Conservation (phyloP, 2,329 filamentous ascomycete species). For the Beauveria medogensis region DNA sequence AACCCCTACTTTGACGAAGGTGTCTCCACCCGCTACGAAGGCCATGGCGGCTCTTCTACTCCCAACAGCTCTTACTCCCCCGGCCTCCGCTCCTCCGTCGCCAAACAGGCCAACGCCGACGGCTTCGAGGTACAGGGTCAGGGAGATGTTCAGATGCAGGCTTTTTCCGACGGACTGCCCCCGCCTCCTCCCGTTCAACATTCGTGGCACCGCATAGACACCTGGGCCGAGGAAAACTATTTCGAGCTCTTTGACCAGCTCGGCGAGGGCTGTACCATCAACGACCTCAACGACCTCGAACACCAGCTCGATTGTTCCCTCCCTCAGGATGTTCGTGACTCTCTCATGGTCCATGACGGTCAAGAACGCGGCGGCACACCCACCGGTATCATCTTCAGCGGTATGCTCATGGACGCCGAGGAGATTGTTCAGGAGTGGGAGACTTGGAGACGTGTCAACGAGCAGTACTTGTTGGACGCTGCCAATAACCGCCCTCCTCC, state of each 20-base stretch:
- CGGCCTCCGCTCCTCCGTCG: slow-evolving; percentile 72
- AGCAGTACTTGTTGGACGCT: slow-evolving; percentile 68
- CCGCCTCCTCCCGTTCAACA: slow-evolving; percentile 81
- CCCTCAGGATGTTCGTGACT: slow-evolving; percentile 88
- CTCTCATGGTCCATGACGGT: slow-evolving; percentile 85
- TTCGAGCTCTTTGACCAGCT: slow-evolving; percentile 90
- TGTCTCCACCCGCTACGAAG: slow-evolving; percentile 39
- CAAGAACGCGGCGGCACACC: slow-evolving; percentile 88
- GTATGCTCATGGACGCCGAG: slow-evolving; percentile 95
- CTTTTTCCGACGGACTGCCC: slow-evolving; percentile 83
- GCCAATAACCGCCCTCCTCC: slow-evolving; percentile 50
- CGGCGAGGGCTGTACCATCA: slow-evolving; percentile 82
- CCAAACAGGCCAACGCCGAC: slow-evolving; percentile 54
- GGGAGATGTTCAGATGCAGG: slow-evolving; percentile 93
- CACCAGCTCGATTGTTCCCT: slow-evolving; percentile 92
- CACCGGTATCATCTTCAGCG: slow-evolving; percentile 86
- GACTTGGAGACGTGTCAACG: slow-evolving; percentile 90
- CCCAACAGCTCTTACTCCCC: slow-evolving; percentile 77
- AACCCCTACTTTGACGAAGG: slow-evolving; percentile 71
- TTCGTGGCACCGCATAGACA: slow-evolving; percentile 91
- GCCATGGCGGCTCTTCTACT: slow-evolving; percentile 39
- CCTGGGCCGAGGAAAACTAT: slow-evolving; percentile 92
- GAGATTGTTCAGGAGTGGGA: slow-evolving; percentile 97
- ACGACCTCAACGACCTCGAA: slow-evolving; percentile 94
- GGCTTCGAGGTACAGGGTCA: slow-evolving; percentile 62